Evolutionary conservation across 2,329 filamentous ascomycete genomes (phyloP).

Genomic region (Lachnellula hyalina): DNA sequence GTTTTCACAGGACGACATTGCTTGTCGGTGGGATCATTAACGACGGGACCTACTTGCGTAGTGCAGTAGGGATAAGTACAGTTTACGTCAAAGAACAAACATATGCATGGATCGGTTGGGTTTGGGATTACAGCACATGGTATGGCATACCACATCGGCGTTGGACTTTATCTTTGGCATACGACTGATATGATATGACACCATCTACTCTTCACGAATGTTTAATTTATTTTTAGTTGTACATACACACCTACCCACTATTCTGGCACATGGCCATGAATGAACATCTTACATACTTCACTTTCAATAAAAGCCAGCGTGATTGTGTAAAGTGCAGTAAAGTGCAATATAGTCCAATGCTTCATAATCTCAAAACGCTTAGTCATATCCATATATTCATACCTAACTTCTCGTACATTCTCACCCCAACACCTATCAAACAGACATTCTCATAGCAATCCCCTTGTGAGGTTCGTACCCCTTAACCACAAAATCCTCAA

Average conservation of each 20-base stretch:
- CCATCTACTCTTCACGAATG: too few species aligned
- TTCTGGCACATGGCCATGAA: too few species aligned
- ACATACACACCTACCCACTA: too few species aligned
- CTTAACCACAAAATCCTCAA: conserved; percentile 80
- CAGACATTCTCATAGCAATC: conserved; percentile 99
- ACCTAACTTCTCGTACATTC: not conserved
- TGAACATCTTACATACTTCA: too few species aligned
- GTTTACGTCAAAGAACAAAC: not conserved
- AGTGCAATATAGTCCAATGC: not conserved
- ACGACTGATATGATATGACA: too few species aligned
- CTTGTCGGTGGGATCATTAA: not conserved
- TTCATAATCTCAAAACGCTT: not conserved
- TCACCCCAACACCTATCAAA: conserved; percentile 37
- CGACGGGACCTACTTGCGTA: not conserved
- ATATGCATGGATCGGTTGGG: not conserved
- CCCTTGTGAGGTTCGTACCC: conserved; percentile 87
- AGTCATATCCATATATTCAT: not conserved
- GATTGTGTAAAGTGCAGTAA: not conserved
- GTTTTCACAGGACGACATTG: not conserved
- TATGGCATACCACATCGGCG: not conserved
- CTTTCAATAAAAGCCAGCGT: not conserved
- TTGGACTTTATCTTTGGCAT: too few species aligned
- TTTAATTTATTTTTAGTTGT: too few species aligned
- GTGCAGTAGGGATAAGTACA: not conserved
- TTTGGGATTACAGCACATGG: not conserved